These are phyloP conservation scores for Pseudopyricularia cyperi DNA, from an alignment of 2,329 filamentous ascomycete genomes.

Conservation along the genomic window DNA sequence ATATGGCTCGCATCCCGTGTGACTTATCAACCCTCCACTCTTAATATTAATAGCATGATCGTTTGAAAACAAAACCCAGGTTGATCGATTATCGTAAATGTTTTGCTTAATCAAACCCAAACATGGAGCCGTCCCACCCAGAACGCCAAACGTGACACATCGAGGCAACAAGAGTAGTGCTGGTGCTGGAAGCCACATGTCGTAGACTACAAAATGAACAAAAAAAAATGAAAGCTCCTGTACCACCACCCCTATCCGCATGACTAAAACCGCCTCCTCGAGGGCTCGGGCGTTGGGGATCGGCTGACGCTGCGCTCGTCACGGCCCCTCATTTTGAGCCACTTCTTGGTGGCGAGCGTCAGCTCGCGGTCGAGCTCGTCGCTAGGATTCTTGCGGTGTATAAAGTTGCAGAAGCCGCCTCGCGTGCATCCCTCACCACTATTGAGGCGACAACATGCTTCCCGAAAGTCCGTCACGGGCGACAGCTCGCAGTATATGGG, in stretches of 20 bases:
- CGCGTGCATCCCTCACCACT: slow-evolving; percentile 89
- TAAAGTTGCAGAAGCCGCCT: slow-evolving; percentile 98
- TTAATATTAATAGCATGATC: not conserved
- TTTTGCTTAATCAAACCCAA: not conserved
- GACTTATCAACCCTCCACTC: no score
- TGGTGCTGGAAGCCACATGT: not conserved
- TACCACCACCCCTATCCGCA: not conserved
- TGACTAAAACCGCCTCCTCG: slow-evolving; percentile 53
- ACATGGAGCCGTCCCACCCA: not conserved
- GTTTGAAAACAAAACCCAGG: not conserved
- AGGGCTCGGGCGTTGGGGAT: slow-evolving; percentile 78
- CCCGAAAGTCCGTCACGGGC: slow-evolving; percentile 94
- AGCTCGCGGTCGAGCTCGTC: slow-evolving; percentile 82
- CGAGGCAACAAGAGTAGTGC: not conserved
- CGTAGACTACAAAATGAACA: not conserved
- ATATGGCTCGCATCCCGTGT: no score
- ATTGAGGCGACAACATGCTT: slow-evolving; percentile 92
- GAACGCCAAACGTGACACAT: not conserved
- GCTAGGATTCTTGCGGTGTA: slow-evolving; percentile 89
- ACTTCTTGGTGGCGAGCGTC: slow-evolving; percentile 86
- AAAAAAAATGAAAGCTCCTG: not conserved
- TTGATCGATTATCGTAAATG: not conserved
- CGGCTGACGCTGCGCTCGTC: slow-evolving; percentile 72
- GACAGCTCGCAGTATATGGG: slow-evolving; percentile 97
- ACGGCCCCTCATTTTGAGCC: slow-evolving; percentile 72